Percentiles rank a stretch among this genome's conserved stretches.
phyloP scores from a whole-genome alignment of 2,329 filamentous ascomycete genomes.

The Calonectria pseudoturangicola region DNA sequence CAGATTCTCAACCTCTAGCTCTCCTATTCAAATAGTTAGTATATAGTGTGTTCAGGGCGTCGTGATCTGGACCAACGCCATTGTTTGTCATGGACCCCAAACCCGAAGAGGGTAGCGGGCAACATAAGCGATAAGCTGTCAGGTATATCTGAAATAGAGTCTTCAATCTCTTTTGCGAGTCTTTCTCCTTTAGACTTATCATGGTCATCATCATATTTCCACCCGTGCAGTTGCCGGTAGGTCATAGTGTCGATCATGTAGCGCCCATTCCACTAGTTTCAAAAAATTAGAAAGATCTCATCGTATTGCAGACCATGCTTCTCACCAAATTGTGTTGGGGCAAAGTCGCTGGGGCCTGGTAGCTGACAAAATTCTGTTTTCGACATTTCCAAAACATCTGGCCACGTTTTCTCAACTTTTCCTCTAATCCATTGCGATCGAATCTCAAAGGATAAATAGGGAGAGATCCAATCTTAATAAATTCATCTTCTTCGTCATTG shows the following conservation, averaged over 20 bases:
- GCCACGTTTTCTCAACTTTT: slow-evolving; percentile 5
- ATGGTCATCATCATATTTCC: background rate
- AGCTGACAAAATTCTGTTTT: slow-evolving; percentile 9
- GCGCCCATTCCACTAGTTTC: background rate
- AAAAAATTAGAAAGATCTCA: background rate
- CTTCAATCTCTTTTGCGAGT: background rate
- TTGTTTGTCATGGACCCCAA: slow-evolving; percentile 16
- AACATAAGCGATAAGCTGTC: background rate
- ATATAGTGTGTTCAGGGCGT: background rate
- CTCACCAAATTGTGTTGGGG: background rate
- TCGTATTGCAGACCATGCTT: background rate
- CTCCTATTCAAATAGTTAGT: background rate
- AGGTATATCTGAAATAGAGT: background rate
- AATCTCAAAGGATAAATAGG: background rate
- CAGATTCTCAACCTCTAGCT: background rate
- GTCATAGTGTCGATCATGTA: slow-evolving; percentile 5
- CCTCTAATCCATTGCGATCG: background rate
- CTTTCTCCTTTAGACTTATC: background rate
- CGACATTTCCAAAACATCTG: slow-evolving; percentile 11
- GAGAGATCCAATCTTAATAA: background rate
- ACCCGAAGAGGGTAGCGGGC: background rate
- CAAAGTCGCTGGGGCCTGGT: background rate
- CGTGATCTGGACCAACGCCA: background rate
- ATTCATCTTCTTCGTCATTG: background rate
- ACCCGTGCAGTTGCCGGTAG: background rate